Base-by-base conservation (phyloP, 176 grass and related monocot species). In the Ampelocalamus luodianensis region DNA sequence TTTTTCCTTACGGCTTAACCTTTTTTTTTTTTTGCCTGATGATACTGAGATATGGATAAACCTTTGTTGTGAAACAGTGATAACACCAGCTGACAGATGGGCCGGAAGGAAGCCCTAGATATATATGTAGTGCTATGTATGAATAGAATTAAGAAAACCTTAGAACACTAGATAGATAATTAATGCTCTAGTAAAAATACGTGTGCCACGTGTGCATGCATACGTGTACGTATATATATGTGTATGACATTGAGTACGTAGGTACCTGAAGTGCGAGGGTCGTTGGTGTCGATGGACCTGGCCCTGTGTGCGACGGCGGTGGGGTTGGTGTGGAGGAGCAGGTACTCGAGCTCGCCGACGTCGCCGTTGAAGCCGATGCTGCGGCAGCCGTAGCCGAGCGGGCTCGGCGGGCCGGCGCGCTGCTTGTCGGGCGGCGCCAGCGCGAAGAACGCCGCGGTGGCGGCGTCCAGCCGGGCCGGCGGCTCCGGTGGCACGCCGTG, bases 261-360 rank as follows among this genome's bases (percentile, higher is more conserved):
- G 5, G 24, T 70, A 98, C 96, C 93, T 95, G 91, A 98, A 98
- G 15, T 81, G 84, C n/a, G 83, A 87, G 82, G 91, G 81, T 93
- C 77, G 16, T 68, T 74, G 68, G 86, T 40, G 87, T 87, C 85
- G 76, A 98, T 95, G 80, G 77, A 79, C 53, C 80, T 83, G 15
- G 96, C 96, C 77, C 83, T 77, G 58, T 93, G 87, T 13, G 85
- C 84, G 72, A 95, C 85, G 78, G 78, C 92, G 73, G 87, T 75
- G 0, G 93, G 91, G 85, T 83, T 93, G 78, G 96, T 86, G 24
- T 95, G 91, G 43, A 98, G 86, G 46, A 98, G 89, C 36, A 98
- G 96, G 90, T 95, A 95, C 85, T 98, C 96, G 51, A 98, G 82
- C 87, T 98, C 96, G 38, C 96, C 96, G 65, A 88, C 74, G 84